phyloP scores from a whole-genome alignment of 2,329 filamentous ascomycete genomes.

The Colletotrichum tropicale region DNA sequence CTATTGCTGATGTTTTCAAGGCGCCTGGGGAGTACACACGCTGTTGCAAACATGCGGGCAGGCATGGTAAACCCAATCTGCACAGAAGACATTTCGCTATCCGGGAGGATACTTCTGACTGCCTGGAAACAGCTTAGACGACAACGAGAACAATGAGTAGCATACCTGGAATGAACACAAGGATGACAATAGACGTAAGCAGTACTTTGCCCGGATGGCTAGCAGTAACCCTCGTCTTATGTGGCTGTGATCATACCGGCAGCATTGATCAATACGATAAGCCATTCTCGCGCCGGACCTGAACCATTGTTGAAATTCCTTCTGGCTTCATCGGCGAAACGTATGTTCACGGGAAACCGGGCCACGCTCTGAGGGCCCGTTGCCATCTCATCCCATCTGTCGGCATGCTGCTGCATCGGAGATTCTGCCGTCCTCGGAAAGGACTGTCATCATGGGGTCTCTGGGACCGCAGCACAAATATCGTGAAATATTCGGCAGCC shows the following conservation, averaged over 20 bases:
- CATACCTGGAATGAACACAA: rapidly evolving
- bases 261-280: not conserved
- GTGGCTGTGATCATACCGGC: not conserved
- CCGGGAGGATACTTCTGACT: not conserved
- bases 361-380: not conserved
- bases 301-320: not conserved
- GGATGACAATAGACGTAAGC: rapidly evolving
- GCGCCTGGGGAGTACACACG: no score
- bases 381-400: no score
- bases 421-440: no score
- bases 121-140: not conserved
- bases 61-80: not conserved
- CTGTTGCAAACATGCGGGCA: not conserved
- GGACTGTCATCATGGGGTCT: not conserved
- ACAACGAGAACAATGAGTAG: not conserved
- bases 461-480: not conserved
- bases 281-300: not conserved
- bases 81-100: not conserved
- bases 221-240: not conserved
- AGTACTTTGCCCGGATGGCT: not conserved
- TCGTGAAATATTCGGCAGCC: not conserved
- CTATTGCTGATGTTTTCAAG: rapidly evolving
- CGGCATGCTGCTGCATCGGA: no score
- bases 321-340: not conserved
- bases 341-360: not conserved